Evolutionary conservation across 2,329 filamentous ascomycete species (phyloP).

Genomic region (Elsinoe necatrix): DNA sequence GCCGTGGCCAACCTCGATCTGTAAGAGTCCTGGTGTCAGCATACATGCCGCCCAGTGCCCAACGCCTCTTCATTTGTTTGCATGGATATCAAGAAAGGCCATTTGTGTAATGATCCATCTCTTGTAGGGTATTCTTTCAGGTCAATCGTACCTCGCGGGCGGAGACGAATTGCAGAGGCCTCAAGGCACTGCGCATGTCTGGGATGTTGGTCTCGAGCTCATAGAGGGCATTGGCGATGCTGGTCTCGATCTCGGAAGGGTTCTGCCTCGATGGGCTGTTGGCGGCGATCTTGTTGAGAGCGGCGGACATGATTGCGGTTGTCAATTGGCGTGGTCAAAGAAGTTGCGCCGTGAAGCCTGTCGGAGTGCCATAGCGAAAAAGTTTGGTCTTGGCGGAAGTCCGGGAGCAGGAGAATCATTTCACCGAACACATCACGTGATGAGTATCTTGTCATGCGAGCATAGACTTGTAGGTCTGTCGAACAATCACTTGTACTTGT

Average conservation of each 20-base stretch:
- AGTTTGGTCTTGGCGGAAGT: conserved; percentile 10
- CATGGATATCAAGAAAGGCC: neutral
- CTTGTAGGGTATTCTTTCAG: conserved; percentile 8
- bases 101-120: conserved; percentile 6
- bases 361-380: neutral
- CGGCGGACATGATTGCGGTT: conserved; percentile 54
- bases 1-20: conserved; percentile 99
- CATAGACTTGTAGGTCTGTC: neutral
- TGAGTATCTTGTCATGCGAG: neutral
- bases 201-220: conserved; percentile 99
- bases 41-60: conserved; percentile 46
- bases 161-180: conserved; percentile 97
- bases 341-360: neutral
- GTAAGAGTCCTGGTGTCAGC: conserved; percentile 50
- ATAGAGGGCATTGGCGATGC: conserved; percentile 93
- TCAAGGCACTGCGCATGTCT: conserved; percentile 92
- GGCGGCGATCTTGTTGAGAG: conserved; percentile 95
- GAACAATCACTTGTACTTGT: too few relatives aligned
- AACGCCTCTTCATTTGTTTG: conserved; percentile 41
- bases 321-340: neutral
- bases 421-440: neutral
- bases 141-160: conserved; percentile 87
- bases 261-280: conserved; percentile 95
- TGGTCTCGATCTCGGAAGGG: conserved; percentile 95
- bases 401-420: conserved; percentile 5